Base-by-base conservation (phyloP, 2,329 filamentous ascomycete genomes). In the Cytospora piceicola region DNA sequence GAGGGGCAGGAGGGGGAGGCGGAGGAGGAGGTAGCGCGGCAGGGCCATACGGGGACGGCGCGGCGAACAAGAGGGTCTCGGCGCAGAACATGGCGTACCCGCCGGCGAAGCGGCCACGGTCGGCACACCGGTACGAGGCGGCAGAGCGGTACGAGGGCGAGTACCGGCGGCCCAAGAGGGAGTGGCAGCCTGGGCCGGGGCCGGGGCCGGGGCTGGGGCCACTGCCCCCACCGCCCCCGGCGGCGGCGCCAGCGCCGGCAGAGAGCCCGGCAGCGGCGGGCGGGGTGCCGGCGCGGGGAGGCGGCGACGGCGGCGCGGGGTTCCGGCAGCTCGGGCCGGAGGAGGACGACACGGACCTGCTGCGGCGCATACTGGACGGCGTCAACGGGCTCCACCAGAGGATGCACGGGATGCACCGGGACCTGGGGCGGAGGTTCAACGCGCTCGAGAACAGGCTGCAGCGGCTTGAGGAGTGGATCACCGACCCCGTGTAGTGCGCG, bases 361-460 rank as follows among this genome's bases (percentile, higher is more conserved):
- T 67, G 49, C 42, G 60, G 32, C 66, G 63, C 30, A 58, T 65
- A 57, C 63, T 67, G 39, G 55, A 59, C 9, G 51, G 66, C 3
- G 56, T 67, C 12, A 51, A 30, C 6, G 66, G 61, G 51, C 58
- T 67, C 15, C 58, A 64, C 24, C 58, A 58, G 30, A 65, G 57
- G 59, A 65, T 67, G 46, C 63, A 67, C 22, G 49, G 55, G 30
- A 58, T 67, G 63, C 66, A 67, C 27, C 53, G 49, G 30, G 55
- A 57, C 24, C 46, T 67, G 59, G 59, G 61, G 12, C 54, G 58
- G 42, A 65, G 58, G 59, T 55, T 67, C 14, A 46, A 63, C 20
- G 36, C 59, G 58, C 59, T 67, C 36, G 66, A 67, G n/a, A 63
- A 67, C n/a, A 57, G 63, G 17, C 42, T 67, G 58, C 63, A 65